A percentile compares a stretch with the other conserved stretches of the same genome.
Conservation (phyloP, 1,284 basidiomycete species). For the Boletus mariae region DNA sequence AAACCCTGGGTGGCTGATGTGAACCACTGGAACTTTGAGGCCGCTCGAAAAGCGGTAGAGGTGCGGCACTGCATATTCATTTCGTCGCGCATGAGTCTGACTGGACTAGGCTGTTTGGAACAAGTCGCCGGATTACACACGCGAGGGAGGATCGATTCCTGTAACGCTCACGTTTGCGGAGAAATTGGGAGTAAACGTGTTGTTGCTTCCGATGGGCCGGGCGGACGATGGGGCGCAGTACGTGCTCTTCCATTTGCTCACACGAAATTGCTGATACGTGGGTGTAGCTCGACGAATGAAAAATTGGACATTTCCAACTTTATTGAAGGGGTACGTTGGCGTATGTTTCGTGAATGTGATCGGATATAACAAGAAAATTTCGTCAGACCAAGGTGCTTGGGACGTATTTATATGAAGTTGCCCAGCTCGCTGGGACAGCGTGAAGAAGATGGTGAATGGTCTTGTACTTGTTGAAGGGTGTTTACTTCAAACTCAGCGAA, state of each 20-base stretch:
- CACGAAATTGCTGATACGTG: not conserved
- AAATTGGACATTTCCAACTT: constrained; percentile 94
- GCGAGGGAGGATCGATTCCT: constrained; percentile 96
- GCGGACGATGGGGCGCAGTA: constrained; percentile 93
- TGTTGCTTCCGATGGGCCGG: constrained; percentile 89
- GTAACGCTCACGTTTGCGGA: constrained; percentile 97
- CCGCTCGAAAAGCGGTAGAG: constrained; percentile 82
- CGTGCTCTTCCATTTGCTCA: constrained; percentile 26
- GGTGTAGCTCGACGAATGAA: constrained; percentile 84
- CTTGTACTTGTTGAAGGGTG: not conserved
- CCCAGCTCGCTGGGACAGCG: constrained; percentile 27
- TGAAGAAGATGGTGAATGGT: constrained; percentile 7
- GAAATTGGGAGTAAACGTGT: constrained; percentile 74
- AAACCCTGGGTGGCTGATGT: constrained; percentile 87
- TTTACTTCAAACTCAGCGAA: constrained; percentile 26
- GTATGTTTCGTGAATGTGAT: not conserved
- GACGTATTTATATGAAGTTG: constrained; percentile 81
- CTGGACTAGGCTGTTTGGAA: constrained; percentile 67
- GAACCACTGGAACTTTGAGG: constrained; percentile 94
- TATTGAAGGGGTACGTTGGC: constrained; percentile 72
- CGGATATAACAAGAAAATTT: not conserved
- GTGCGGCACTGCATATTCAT: constrained; percentile 30
- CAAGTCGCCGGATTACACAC: constrained; percentile 81
- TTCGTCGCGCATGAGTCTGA: too few species aligned
- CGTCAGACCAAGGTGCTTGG: constrained; percentile 73